A percentile compares a stretch with the other conserved stretches of the same genome.
Conservation (phyloP, 1,284 basidiomycete species). For the Leccinum brunneo-olivaceum region DNA sequence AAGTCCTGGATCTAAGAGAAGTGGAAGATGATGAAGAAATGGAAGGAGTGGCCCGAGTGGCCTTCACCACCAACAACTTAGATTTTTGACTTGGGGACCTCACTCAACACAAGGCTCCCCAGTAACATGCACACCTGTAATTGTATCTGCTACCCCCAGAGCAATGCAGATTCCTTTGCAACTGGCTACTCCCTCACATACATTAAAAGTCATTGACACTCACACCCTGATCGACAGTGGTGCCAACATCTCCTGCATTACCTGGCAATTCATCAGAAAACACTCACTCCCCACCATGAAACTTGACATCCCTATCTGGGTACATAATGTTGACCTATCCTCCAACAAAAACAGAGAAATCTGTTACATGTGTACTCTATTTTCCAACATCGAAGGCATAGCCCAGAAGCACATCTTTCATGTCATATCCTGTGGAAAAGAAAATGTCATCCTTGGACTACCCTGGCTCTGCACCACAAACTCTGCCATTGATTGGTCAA, state of each 20-base stretch:
- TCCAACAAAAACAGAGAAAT: background rate
- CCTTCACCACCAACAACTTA: background rate
- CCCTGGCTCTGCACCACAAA: background rate
- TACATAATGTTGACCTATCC: background rate
- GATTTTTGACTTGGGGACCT: background rate
- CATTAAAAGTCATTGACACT: background rate
- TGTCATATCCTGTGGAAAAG: background rate
- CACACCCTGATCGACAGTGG: background rate
- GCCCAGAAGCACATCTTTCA: background rate
- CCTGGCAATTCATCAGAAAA: background rate
- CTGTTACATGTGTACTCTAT: background rate
- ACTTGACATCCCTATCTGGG: background rate
- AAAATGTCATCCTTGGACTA: background rate
- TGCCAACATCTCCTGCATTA: background rate
- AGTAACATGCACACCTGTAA: background rate
- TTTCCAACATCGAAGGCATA: background rate
- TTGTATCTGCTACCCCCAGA: background rate
- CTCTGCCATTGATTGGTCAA: background rate
- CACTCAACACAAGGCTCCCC: background rate
- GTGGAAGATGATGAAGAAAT: background rate
- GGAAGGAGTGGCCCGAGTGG: background rate
- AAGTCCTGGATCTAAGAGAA: background rate
- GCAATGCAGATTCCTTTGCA: background rate
- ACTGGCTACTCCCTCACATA: background rate
- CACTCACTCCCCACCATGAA: background rate